These are phyloP conservation scores for Anthostomella pinea DNA, from an alignment of 2,329 filamentous ascomycete species.

Conservation along the genomic window DNA sequence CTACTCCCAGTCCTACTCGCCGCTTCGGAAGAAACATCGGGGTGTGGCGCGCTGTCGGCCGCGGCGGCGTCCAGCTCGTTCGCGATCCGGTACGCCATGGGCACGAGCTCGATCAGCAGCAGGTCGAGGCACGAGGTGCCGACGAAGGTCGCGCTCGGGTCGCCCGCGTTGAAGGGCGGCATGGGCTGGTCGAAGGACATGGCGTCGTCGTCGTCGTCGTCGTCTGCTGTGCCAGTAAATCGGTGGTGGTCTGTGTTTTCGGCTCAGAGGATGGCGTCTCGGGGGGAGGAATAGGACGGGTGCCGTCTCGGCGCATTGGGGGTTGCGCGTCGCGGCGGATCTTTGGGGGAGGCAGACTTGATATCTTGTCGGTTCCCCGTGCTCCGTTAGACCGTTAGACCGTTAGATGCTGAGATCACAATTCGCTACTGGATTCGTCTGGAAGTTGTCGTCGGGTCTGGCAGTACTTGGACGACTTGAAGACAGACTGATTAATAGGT, in stretches of 20 bases:
- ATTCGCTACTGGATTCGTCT: background rate
- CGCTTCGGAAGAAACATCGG: background rate
- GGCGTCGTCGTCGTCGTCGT: constrained; percentile 11
- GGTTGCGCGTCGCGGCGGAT: background rate
- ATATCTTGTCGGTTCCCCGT: too few relatives aligned
- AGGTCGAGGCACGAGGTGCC: constrained; percentile 87
- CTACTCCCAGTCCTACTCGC: background rate
- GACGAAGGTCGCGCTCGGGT: constrained; percentile 74
- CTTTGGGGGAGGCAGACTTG: too few relatives aligned
- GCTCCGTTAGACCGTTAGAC: too few relatives aligned
- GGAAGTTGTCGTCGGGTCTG: background rate
- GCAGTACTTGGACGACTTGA: background rate
- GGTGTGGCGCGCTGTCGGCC: background rate
- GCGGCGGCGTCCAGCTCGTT: constrained; percentile 61
- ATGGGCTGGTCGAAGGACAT: constrained; percentile 75
- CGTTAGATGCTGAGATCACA: background rate
- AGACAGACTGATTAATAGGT: background rate
- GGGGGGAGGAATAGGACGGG: background rate
- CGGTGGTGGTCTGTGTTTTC: too few relatives aligned
- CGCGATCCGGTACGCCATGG: constrained; percentile 84
- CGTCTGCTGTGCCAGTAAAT: too few relatives aligned
- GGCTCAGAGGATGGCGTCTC: too few relatives aligned
- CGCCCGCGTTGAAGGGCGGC: constrained; percentile 67
- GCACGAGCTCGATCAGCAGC: constrained; percentile 93
- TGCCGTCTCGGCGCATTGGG: background rate